These are phyloP conservation scores for Hericium erinaceus DNA, from an alignment of 768 basidiomycete species.

Conservation along the genomic window DNA sequence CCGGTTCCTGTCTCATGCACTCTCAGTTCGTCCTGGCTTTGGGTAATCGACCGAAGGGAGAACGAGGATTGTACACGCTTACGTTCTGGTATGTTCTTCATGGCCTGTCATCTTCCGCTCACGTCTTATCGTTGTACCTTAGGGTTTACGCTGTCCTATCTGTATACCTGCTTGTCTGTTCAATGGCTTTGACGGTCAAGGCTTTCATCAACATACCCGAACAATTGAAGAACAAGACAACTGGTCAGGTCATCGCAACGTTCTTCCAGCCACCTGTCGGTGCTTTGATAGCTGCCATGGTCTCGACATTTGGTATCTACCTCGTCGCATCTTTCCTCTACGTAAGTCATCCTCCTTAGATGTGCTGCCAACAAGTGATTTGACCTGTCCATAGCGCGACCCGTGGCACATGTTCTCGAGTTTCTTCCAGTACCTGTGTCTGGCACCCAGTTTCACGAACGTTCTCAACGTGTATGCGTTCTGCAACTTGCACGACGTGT, in stretches of 20 bases:
- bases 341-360: conserved; percentile 34
- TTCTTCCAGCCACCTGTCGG: conserved; percentile 75
- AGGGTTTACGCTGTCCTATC: conserved; percentile 83
- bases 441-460: conserved; percentile 92
- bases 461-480: conserved; percentile 96
- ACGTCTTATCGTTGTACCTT: conserved; percentile 4
- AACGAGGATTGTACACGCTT: conserved; percentile 57
- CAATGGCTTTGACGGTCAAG: conserved; percentile 71
- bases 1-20: background rate
- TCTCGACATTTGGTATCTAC: conserved; percentile 89
- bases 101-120: background rate
- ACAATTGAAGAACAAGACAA: conserved; percentile 38
- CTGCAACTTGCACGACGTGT: conserved; percentile 92
- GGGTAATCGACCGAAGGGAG: conserved; percentile 84
- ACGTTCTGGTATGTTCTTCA: conserved; percentile 53
- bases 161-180: conserved; percentile 80
- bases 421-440: conserved; percentile 81
- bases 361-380: background rate
- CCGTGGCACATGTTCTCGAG: conserved; percentile 98
- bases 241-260: conserved; percentile 38
- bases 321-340: conserved; percentile 78
- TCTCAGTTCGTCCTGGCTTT: conserved; percentile 58
- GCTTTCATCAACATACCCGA: conserved; percentile 64
- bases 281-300: conserved; percentile 75
- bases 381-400: conserved; percentile 53